Percentiles rank a stretch among this genome's conserved stretches.
Evolutionary conservation across 1,284 basidiomycete genomes (phyloP).

Genomic region (Apiotrichum akiyoshidainum): DNA sequence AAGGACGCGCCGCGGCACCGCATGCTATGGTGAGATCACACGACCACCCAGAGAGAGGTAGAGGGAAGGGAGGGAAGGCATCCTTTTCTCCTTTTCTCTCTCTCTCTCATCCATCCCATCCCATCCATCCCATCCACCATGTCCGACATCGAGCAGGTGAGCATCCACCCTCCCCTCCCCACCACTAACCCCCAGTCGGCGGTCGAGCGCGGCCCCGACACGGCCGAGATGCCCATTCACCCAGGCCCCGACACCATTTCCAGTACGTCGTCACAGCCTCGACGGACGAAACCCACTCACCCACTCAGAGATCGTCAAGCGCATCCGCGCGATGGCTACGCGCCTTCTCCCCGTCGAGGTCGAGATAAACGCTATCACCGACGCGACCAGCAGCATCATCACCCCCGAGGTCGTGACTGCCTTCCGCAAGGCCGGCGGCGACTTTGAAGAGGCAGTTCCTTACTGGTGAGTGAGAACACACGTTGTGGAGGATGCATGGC

Average conservation of each 20-base stretch:
- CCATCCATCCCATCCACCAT: background rate
- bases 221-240: background rate
- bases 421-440: constrained; percentile 53
- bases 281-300: no score
- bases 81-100: no score
- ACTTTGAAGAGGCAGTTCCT: constrained; percentile 70
- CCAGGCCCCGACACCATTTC: constrained; percentile 18
- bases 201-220: background rate
- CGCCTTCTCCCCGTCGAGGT: constrained; percentile 73
- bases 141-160: background rate
- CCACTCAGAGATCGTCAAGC: constrained; percentile 60
- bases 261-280: no score
- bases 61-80: no score
- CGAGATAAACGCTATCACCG: constrained; percentile 42
- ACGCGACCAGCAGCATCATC: constrained; percentile 49
- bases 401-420: constrained; percentile 52
- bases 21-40: no score
- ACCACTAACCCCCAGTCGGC: background rate
- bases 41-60: no score
- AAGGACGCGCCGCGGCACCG: no score
- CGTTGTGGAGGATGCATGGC: no score
- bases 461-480: constrained; percentile 31
- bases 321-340: constrained; percentile 72
- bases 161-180: background rate
- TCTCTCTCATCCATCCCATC: background rate